A percentile compares a stretch with the other conserved stretches of the same genome.
These are phyloP conservation scores for Neurospora sp. DNA, from an alignment of 495 filamentous ascomycete genomes.

Conservation along the genomic window DNA sequence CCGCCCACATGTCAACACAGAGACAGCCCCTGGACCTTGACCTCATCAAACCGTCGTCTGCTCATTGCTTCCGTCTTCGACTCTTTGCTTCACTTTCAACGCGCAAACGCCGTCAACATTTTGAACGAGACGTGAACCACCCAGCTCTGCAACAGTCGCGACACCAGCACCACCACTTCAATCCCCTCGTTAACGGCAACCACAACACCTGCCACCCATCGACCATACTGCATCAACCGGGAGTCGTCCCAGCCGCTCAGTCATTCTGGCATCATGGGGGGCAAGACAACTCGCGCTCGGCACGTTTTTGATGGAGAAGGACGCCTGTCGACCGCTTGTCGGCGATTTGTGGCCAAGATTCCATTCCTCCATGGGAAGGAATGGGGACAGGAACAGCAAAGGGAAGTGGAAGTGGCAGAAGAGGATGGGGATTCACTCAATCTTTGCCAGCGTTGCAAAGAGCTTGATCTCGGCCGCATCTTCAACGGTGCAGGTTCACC, in stretches of 20 bases:
- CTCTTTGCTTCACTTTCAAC: too few relatives aligned
- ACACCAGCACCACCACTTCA: neutral
- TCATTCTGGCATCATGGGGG: neutral
- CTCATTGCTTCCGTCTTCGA: too few relatives aligned
- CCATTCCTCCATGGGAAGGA: neutral
- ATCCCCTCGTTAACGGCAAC: rapidly evolving
- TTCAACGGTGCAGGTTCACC: neutral
- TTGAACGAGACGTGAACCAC: neutral
- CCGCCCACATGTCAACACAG: too few relatives aligned
- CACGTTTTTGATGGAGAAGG: neutral
- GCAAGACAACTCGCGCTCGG: rapidly evolving
- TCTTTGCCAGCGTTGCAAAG: neutral
- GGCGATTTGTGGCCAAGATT: neutral
- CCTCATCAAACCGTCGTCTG: too few relatives aligned
- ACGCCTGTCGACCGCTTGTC: neutral
- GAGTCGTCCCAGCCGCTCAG: neutral
- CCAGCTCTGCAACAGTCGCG: too few relatives aligned
- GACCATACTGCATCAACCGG: neutral
- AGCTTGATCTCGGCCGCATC: neutral
- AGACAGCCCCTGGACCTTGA: too few relatives aligned
- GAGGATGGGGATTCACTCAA: neutral
- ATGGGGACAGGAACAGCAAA: too few relatives aligned
- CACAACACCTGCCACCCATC: neutral
- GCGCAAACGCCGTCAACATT: too few relatives aligned
- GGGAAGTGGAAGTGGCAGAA: neutral